These are phyloP conservation scores for Trametes hirsuta DNA, from an alignment of 1,284 basidiomycete species.

Conservation along the genomic window DNA sequence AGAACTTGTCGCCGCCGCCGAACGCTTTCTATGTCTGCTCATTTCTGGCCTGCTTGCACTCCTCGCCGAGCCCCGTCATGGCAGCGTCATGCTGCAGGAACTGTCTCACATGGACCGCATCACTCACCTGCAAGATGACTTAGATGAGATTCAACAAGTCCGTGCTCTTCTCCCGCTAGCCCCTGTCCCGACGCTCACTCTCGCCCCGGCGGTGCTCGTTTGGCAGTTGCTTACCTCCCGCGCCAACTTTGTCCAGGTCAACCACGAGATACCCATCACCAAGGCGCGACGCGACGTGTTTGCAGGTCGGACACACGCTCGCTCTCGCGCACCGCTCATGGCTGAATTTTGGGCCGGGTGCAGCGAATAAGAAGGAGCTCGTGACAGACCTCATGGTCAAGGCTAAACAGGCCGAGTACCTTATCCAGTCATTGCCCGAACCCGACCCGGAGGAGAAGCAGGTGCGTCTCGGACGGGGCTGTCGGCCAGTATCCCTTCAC, in stretches of 20 bases:
- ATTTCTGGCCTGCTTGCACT: constrained; percentile 2
- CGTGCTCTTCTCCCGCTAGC: constrained; percentile 20
- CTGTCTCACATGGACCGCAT: constrained; percentile 87
- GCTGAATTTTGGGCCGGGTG: constrained; percentile 7
- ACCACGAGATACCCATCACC: constrained; percentile 72
- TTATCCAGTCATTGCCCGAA: constrained; percentile 76
- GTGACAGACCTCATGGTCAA: constrained; percentile 79
- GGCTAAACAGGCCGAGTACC: constrained; percentile 82
- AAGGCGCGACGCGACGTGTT: constrained; percentile 72
- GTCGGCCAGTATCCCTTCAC: not conserved
- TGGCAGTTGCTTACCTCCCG: constrained; percentile 69
- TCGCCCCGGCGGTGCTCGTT: not conserved
- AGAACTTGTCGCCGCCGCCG: not conserved
- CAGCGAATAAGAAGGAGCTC: constrained; percentile 80
- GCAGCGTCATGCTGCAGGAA: constrained; percentile 83
- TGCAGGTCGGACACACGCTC: constrained; percentile 48
- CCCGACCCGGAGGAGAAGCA: constrained; percentile 75
- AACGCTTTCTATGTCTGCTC: constrained; percentile 13
- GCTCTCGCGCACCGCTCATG: not conserved
- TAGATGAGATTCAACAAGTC: constrained; percentile 75
- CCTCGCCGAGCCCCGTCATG: constrained; percentile 13
- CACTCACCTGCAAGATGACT: constrained; percentile 76
- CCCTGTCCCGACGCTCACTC: not conserved
- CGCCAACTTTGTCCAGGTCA: constrained; percentile 74
- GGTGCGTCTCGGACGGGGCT: constrained; percentile 41